Percentiles rank a stretch among this genome's conserved stretches.
These are phyloP conservation scores for Talinum fruticosum DNA, from an alignment of 148 eudicot genomes.

Conservation along the genomic window DNA sequence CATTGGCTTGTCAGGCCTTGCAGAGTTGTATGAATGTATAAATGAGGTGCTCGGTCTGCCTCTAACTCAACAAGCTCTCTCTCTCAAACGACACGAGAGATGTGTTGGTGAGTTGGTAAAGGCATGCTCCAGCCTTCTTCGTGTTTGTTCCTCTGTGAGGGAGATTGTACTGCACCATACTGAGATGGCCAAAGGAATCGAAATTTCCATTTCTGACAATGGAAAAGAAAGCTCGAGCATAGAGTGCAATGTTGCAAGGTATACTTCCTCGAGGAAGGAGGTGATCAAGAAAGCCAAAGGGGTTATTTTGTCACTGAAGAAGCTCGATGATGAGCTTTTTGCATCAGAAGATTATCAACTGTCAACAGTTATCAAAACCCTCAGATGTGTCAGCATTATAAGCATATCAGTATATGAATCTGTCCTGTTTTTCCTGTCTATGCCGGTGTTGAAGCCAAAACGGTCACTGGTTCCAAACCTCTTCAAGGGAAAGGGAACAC, in stretches of 20 bases:
- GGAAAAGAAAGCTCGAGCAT: constrained; percentile 9
- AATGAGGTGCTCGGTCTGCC: constrained; percentile 39
- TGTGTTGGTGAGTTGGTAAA: constrained; percentile 32
- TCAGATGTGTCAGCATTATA: constrained; percentile 37
- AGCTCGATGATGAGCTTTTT: constrained; percentile 19
- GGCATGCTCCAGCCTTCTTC: constrained; percentile 27
- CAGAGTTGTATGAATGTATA: constrained; percentile 32
- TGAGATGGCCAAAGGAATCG: constrained; percentile 22
- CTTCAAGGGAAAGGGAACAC: constrained; percentile 8
- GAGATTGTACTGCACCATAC: constrained; percentile 22
- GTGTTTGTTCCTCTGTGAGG: constrained; percentile 19
- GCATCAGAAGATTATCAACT: constrained; percentile 15
- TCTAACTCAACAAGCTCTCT: constrained; percentile 37
- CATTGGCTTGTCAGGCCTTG: constrained; percentile 35
- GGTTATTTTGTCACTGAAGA: constrained; percentile 20
- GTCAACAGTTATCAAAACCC: constrained; percentile 26
- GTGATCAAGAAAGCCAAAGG: constrained; percentile 29
- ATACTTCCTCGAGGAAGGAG: constrained; percentile 33
- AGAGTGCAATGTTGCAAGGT: constrained; percentile 17
- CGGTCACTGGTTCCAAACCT: constrained; percentile 32
- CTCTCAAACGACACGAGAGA: constrained; percentile 23
- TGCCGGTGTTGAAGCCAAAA: constrained; percentile 26
- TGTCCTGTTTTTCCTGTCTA: constrained; percentile 31
- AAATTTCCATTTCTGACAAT: constrained; percentile 20
- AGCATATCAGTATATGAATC: constrained; percentile 30